Conservation (phyloP, 129 eudicot genomes). For the Pittosporum tobira region DNA sequence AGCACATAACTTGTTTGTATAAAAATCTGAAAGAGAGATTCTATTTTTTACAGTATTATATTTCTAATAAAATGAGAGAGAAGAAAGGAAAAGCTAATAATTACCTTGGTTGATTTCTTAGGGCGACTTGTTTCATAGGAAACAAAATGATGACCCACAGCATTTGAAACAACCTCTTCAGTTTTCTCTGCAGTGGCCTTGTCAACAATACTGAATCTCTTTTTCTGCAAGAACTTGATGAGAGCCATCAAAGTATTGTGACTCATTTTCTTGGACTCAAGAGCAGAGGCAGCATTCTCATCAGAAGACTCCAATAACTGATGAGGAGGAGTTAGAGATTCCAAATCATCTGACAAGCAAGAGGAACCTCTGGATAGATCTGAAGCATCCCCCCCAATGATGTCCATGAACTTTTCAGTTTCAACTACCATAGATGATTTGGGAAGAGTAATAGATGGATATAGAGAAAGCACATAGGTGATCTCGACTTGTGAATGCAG, state of each 20-base stretch:
- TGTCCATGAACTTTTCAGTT: constrained; percentile 50
- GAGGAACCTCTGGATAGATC: constrained; percentile 63
- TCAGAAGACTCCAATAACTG: constrained; percentile 47
- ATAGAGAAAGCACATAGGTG: constrained; percentile 74
- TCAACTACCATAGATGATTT: constrained; percentile 47
- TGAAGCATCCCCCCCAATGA: constrained; percentile 48
- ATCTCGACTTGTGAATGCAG: constrained; percentile 90
- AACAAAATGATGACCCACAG: constrained; percentile 54
- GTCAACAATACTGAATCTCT: constrained; percentile 69
- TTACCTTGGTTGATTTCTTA: constrained; percentile 70
- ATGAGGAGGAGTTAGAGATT: constrained; percentile 33
- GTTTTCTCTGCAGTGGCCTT: constrained; percentile 97
- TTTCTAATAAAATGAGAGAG: background rate
- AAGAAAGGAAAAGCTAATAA: background rate
- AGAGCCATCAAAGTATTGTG: constrained; percentile 90
- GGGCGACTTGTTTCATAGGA: constrained; percentile 39
- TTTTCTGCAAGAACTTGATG: constrained; percentile 78
- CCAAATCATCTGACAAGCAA: constrained; percentile 76
- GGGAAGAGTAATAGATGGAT: constrained; percentile 76
- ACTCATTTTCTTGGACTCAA: constrained; percentile 77
- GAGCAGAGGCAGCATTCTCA: constrained; percentile 38
- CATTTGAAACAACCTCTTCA: constrained; percentile 91
- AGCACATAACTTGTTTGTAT: background rate
- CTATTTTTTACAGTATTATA: background rate
- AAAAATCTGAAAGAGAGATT: background rate